Evolutionary conservation across 129 eudicot species (phyloP).

Genomic region (Solidago caesia): DNA sequence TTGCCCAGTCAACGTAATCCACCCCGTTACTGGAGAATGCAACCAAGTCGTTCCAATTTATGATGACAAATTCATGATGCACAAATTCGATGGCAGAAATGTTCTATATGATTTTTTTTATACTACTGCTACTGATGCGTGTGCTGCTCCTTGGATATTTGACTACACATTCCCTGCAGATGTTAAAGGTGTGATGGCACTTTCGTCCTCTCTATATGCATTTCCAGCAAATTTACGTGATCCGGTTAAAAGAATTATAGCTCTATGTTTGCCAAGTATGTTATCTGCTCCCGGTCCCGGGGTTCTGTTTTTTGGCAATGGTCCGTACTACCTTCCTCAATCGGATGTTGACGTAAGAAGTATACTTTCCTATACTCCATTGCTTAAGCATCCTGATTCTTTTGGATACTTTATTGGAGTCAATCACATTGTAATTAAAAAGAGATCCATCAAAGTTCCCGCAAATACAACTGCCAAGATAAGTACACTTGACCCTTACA

Average conservation of each 20-base stretch:
- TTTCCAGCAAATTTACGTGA: conserved; percentile 4
- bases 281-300: background rate
- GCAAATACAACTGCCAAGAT: conserved; percentile 5
- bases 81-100: background rate
- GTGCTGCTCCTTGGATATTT: background rate
- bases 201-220: conserved; percentile 8
- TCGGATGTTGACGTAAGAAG: background rate
- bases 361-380: conserved; percentile 3
- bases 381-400: conserved; percentile 8
- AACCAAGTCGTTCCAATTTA: background rate
- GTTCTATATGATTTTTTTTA: background rate
- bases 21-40: background rate
- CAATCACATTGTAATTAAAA: background rate
- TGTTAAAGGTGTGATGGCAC: conserved; percentile 14
- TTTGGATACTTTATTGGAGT: conserved; percentile 25
- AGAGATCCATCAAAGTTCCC: background rate
- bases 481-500: conserved; percentile 21
- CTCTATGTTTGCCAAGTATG: conserved; percentile 10
- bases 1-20: conserved; percentile 1
- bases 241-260: background rate
- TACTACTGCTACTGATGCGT: background rate
- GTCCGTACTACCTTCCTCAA: conserved; percentile 9
- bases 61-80: background rate
- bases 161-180: background rate
- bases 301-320: background rate